Evolutionary conservation across 1,139 yeast species (phyloP), one percentile per base, ranked within the genome.

Genomic region (Nakaseomyces nivariensis): DNA sequence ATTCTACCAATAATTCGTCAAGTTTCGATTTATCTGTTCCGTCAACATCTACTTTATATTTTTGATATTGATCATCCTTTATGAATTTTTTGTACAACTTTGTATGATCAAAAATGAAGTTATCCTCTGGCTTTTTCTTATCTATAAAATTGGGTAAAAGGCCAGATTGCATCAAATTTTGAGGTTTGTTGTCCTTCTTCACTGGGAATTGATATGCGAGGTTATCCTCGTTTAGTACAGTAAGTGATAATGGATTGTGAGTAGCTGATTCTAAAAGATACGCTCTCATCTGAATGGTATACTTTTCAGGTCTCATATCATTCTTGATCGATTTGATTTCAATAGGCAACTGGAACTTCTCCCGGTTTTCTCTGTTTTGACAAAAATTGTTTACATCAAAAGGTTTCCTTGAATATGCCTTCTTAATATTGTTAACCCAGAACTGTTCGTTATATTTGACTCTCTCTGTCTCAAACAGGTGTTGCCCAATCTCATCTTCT

Each of bases 231-330:
- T 62, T 53, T 33, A 62, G 37, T 2, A 62, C 29, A n/a, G 59
- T 58, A 3, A 61, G 22, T 1, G 66, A 62, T 11, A 59, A 17
- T 4, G 66, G 66, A 13, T 51, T 54, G n/a, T 41, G 24, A 5
- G 31, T 11, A 6, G 49, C 43, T 7, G 54, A 48, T 37, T 57
- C 52, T 7, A 60, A 47, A 13, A 62, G 43, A 40, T 48, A 52
- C 40, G 55, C 54, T 49, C 58, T 57, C 3, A 63, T 58, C 37
- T 61, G 64, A 11, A 62, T 41, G 37, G 52, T 49, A 27, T 55
- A 61, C 8, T 60, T 62, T 47, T 62, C 66, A 1, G 64, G 63
- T 49, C 63, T 58, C 5, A 57, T 52, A 8, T 50, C 52, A 11
- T 50, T 56, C 37, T 52, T 49, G 17, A 52, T 31, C 10, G 53